Conservation (phyloP, 805 yeast species). For the Priceomyces haplophilus region DNA sequence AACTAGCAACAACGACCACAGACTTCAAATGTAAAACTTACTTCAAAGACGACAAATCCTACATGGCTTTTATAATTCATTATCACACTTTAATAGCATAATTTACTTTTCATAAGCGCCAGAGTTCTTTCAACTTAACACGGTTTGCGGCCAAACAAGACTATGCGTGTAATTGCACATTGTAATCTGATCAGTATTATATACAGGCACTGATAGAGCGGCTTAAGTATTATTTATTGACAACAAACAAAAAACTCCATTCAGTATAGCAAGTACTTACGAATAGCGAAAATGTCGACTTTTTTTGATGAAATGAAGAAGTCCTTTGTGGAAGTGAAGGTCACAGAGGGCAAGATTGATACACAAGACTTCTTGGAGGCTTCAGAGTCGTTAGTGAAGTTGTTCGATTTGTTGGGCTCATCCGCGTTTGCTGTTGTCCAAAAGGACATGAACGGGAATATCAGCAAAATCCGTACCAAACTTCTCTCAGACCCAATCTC, state of each 20-base stretch:
- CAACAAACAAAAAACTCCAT: too few species aligned
- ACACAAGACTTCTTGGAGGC: slow-evolving; percentile 81
- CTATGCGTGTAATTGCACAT: too few species aligned
- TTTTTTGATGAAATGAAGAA: slow-evolving; percentile 77
- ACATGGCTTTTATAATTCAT: background rate
- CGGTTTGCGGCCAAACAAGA: too few species aligned
- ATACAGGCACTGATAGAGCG: background rate
- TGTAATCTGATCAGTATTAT: too few species aligned
- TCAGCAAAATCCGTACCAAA: slow-evolving; percentile 67
- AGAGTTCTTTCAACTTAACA: too few species aligned
- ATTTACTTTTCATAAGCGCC: background rate
- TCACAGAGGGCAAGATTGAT: slow-evolving; percentile 58
- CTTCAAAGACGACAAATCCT: background rate
- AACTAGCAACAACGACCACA: background rate
- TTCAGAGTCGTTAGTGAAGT: slow-evolving; percentile 74
- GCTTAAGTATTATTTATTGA: too few species aligned
- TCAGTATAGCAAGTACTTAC: too few species aligned
- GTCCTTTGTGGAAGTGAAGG: slow-evolving; percentile 73
- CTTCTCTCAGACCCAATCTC: slow-evolving; percentile 61
- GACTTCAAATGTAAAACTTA: background rate
- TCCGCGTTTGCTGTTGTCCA: slow-evolving; percentile 84
- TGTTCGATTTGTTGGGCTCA: slow-evolving; percentile 81
- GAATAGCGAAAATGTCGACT: slow-evolving; percentile 52
- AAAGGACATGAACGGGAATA: slow-evolving; percentile 84
- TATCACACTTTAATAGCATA: background rate